Conservation (phyloP, 257 asterid genomes). For the Solanum habrochaites region DNA sequence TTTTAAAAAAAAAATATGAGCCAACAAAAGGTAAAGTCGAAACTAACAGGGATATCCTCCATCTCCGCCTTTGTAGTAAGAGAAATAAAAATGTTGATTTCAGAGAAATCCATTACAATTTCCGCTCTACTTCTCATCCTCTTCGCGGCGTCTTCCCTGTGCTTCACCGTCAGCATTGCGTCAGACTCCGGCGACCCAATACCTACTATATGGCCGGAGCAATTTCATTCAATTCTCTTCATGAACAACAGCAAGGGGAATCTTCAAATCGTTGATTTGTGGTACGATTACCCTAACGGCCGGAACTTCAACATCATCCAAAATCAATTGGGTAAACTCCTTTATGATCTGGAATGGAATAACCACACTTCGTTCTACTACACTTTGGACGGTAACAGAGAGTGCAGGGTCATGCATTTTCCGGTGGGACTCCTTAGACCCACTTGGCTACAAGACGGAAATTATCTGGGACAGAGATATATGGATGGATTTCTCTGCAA, state of each 20-base stretch:
- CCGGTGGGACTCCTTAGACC: slow-evolving; percentile 63
- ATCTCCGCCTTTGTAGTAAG: background rate
- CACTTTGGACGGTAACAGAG: slow-evolving; percentile 34
- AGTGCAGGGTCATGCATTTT: slow-evolving; percentile 31
- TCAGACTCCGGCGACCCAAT: slow-evolving; percentile 25
- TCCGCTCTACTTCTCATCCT: background rate
- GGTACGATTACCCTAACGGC: slow-evolving; percentile 66
- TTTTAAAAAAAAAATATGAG: too few species aligned
- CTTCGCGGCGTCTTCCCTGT: background rate
- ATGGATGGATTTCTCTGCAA: slow-evolving; percentile 65
- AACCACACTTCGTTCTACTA: slow-evolving; percentile 60
- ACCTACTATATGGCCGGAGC: slow-evolving; percentile 62
- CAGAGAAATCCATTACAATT: background rate
- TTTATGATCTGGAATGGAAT: slow-evolving; percentile 54
- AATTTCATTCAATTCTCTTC: slow-evolving; percentile 59
- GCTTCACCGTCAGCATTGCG: background rate
- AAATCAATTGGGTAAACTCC: slow-evolving; percentile 41
- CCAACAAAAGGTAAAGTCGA: background rate
- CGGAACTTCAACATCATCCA: slow-evolving; percentile 68
- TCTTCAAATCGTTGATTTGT: slow-evolving; percentile 38
- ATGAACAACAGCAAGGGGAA: slow-evolving; percentile 33
- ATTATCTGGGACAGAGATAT: slow-evolving; percentile 33
- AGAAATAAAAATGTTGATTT: background rate
- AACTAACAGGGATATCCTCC: background rate
- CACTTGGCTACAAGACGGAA: slow-evolving; percentile 49